A percentile compares a stretch with the other conserved stretches of the same genome.
Conservation (phyloP, 768 basidiomycete genomes). For the Russula sp. region DNA sequence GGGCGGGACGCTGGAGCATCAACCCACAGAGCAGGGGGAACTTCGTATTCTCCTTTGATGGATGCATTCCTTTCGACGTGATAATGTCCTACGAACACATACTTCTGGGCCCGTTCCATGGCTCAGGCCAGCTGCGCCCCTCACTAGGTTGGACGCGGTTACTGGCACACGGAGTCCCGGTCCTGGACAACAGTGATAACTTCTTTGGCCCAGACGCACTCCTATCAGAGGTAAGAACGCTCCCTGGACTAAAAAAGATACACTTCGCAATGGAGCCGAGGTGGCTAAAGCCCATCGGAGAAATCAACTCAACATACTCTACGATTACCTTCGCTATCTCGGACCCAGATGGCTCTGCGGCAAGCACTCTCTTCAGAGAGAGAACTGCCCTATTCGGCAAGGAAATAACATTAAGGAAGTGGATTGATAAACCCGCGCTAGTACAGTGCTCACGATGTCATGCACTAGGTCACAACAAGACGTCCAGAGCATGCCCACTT, state of each 20-base stretch:
- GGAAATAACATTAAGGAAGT: too few species aligned
- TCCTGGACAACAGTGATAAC: too few species aligned
- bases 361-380: too few species aligned
- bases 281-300: not conserved
- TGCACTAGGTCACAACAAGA: not conserved
- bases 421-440: not conserved
- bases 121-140: not conserved
- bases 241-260: accelerated
- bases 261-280: not conserved
- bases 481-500: not conserved
- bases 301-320: accelerated
- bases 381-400: not conserved
- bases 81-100: not conserved
- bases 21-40: not conserved
- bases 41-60: not conserved
- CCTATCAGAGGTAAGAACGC: accelerated
- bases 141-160: not conserved
- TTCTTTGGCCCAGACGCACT: not conserved
- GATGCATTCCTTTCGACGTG: not conserved
- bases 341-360: too few species aligned
- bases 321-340: not conserved
- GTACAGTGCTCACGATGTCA: not conserved
- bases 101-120: accelerated
- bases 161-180: not conserved
- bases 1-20: not conserved